Evolutionary conservation across 225 moss, liverwort and hornwort species (phyloP).

Genomic region (Lunularia cruciata): DNA sequence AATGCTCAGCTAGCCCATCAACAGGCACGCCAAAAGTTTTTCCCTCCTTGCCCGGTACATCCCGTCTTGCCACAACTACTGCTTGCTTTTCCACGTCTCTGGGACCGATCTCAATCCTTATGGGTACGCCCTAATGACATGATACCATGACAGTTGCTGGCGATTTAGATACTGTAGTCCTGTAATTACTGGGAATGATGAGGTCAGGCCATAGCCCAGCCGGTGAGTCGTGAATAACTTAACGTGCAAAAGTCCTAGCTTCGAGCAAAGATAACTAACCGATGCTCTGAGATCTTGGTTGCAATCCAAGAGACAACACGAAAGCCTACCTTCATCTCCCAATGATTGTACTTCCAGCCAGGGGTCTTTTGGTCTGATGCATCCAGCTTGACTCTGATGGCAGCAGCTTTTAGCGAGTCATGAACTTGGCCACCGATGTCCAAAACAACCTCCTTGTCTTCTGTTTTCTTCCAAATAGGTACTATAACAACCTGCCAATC

Average conservation of each 20-base stretch:
- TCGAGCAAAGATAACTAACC: too few relatives aligned
- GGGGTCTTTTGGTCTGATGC: constrained; percentile 80
- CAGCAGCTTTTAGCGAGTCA: constrained; percentile 42
- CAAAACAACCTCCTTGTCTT: constrained; percentile 64
- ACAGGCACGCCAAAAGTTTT: constrained; percentile 73
- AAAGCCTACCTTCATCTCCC: constrained; percentile 78
- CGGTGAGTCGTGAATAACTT: too few relatives aligned
- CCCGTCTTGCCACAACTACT: constrained; percentile 80
- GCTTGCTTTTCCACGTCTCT: constrained; percentile 71
- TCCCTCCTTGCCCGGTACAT: constrained; percentile 77
- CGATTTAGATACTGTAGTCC: too few relatives aligned
- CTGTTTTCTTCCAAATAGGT: constrained; percentile 83
- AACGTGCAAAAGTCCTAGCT: not conserved
- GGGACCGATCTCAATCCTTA: constrained; percentile 83
- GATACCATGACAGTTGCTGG: not conserved
- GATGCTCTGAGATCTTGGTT: too few relatives aligned
- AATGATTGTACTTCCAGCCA: constrained; percentile 95
- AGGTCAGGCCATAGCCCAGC: not conserved
- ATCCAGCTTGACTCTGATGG: constrained; percentile 78
- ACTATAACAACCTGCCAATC: constrained; percentile 51
- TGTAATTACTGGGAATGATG: not conserved
- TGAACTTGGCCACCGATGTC: constrained; percentile 52
- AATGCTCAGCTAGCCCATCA: constrained; percentile 56
- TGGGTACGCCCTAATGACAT: constrained; percentile 59
- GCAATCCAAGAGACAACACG: not conserved